Percentiles rank a stretch among this genome's conserved stretches.
Conservation (phyloP, 2,329 filamentous ascomycete genomes). For the Tolypocladium amazonense region DNA sequence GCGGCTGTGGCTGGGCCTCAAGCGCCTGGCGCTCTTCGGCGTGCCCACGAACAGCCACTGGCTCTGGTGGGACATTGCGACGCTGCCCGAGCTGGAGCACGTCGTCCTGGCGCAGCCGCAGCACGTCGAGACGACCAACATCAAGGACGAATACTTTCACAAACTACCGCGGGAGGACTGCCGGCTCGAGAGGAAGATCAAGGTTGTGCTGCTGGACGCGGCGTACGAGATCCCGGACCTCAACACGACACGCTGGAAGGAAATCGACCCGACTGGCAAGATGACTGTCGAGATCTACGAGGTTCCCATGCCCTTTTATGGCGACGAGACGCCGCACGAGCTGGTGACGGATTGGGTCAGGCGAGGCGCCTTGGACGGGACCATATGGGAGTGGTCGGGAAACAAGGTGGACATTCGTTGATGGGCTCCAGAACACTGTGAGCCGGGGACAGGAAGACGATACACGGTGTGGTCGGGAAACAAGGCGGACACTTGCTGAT, state of each 20-base stretch:
- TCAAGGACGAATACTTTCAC: slow-evolving; percentile 31
- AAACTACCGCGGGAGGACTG: slow-evolving; percentile 16
- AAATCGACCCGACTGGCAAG: slow-evolving; percentile 22
- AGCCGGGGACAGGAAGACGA: background rate
- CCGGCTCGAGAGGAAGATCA: slow-evolving; percentile 15
- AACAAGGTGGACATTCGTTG: slow-evolving; percentile 4
- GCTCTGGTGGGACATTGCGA: slow-evolving; percentile 28
- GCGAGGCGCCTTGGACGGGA: slow-evolving; percentile 27
- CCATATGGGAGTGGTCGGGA: slow-evolving; percentile 24
- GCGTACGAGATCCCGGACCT: slow-evolving; percentile 12
- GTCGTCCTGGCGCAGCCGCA: slow-evolving; percentile 31
- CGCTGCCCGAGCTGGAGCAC: slow-evolving; percentile 24
- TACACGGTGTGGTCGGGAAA: background rate
- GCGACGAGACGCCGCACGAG: slow-evolving; percentile 23
- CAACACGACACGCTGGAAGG: slow-evolving; percentile 18
- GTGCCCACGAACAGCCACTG: slow-evolving; percentile 23
- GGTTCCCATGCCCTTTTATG: slow-evolving; percentile 27
- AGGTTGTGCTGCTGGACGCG: slow-evolving; percentile 21
- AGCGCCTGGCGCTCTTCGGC: slow-evolving; percentile 31
- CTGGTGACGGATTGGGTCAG: slow-evolving; percentile 30
- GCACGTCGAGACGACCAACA: slow-evolving; percentile 18
- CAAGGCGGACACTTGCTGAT: too few species aligned
- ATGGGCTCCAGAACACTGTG: background rate
- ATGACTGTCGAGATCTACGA: slow-evolving; percentile 28
- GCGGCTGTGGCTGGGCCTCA: slow-evolving; percentile 30